Conservation (phyloP, 306 rosid genomes). For the Fagus sylvatica region DNA sequence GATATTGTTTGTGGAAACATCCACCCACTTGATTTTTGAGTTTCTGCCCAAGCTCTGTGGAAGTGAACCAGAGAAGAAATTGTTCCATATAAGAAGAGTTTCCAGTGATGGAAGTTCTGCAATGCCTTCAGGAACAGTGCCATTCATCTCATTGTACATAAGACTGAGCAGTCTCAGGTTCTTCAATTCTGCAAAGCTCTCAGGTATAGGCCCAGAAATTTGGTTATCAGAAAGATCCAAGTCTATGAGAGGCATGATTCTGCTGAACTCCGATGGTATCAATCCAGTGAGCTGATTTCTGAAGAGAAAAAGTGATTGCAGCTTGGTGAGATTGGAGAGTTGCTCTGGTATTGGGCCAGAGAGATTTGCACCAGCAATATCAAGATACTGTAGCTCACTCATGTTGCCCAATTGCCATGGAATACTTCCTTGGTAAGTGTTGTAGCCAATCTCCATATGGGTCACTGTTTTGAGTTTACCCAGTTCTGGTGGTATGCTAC, state of each 20-base stretch:
- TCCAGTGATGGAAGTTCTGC: constrained; percentile 81
- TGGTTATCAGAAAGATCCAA: constrained; percentile 87
- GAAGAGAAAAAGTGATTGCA: constrained; percentile 77
- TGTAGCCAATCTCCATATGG: constrained; percentile 93
- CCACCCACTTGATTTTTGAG: constrained; percentile 78
- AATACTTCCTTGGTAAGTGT: constrained; percentile 57
- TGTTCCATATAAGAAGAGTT: constrained; percentile 85
- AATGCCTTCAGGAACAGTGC: constrained; percentile 64
- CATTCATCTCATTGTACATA: constrained; percentile 83
- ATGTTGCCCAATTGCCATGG: constrained; percentile 77
- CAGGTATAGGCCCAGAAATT: constrained; percentile 78
- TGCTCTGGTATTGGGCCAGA: constrained; percentile 71
- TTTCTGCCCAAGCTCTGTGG: constrained; percentile 73
- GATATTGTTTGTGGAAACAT: constrained; percentile 75
- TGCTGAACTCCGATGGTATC: constrained; percentile 68
- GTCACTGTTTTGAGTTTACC: constrained; percentile 85
- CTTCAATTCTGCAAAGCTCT: constrained; percentile 66
- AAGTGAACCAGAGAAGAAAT: constrained; percentile 67
- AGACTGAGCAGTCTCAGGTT: constrained; percentile 72
- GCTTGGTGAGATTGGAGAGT: constrained; percentile 68
- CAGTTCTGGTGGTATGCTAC: constrained; percentile 68
- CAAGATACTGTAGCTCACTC: constrained; percentile 82
- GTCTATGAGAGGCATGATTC: constrained; percentile 42
- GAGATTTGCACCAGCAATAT: constrained; percentile 81
- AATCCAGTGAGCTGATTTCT: constrained; percentile 70